These are phyloP conservation scores for Blastobotrys indianensis DNA, from an alignment of 1,139 yeast species.

Conservation along the genomic window DNA sequence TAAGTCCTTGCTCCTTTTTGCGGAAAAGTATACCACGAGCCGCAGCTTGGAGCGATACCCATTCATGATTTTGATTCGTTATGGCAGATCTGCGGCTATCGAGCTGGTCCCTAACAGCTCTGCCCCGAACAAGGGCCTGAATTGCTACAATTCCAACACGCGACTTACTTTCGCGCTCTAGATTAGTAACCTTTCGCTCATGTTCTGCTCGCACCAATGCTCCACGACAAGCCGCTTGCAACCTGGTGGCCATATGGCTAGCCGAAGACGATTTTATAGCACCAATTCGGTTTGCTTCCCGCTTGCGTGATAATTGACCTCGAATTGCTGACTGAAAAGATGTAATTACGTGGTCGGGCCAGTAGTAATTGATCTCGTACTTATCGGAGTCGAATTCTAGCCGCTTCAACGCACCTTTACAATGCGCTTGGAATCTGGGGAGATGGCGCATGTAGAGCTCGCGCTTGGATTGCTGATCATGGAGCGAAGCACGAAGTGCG, in stretches of 20 bases:
- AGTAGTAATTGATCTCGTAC: slow-evolving; percentile 17
- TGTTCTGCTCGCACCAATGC: slow-evolving; percentile 2
- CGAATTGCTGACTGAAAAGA: slow-evolving; percentile 20
- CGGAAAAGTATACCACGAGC: slow-evolving; percentile 20
- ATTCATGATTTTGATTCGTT: neutral
- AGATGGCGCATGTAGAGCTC: slow-evolving; percentile 1
- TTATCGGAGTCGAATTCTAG: slow-evolving; percentile 14
- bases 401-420: slow-evolving; percentile 18
- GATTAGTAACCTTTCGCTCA: neutral
- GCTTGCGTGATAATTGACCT: slow-evolving; percentile 14
- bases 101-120: neutral
- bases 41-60: slow-evolving; percentile 13
- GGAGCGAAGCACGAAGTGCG: slow-evolving; percentile 3
- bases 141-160: neutral
- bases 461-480: neutral
- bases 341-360: slow-evolving; percentile 14
- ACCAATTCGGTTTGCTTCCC: neutral
- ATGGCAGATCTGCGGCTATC: neutral
- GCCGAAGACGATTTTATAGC: neutral
- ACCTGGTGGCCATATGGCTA: neutral
- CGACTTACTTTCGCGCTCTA: neutral
- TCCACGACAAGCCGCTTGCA: slow-evolving; percentile 17
- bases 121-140: slow-evolving; percentile 12
- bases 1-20: slow-evolving; percentile 17
- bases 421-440: slow-evolving; percentile 15